Evolutionary conservation across 2,329 filamentous ascomycete species (phyloP), one percentile per base, ranked within the genome.

Genomic region (Falciphora oryzae): DNA sequence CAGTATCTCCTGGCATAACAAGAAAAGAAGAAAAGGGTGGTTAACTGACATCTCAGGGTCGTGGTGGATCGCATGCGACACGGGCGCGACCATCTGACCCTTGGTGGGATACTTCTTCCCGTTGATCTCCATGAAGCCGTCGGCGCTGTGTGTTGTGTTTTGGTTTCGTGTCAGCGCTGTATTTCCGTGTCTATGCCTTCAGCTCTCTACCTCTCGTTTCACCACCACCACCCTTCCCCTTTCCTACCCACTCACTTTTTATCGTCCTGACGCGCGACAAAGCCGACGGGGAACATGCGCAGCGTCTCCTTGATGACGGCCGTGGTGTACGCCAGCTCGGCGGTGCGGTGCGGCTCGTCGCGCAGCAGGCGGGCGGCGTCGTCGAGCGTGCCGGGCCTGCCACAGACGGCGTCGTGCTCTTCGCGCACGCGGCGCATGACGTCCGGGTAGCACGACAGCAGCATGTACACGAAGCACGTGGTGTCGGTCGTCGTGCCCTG

Each of bases 291-390:
- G 67, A 81, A 84, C 44, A 86, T 70, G 13, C 84, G 78, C 25
- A 86, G 73, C 0, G 79, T 75, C 72, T 88, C 85, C 68, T 85
- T 83, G 66, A 85, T 79, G 27, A 85, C 79, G 57, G 83, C 83
- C 13, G 74, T 75, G 3, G 83, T 84, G 70, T 84, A 86, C 0
- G 78, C 76, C n/a, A 57, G 38, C 58, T 64, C 58, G 38, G 25
- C 27, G 22, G 29, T 14, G 38, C 58, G 44, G 16, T 57, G 63
- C 58, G 63, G 58, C 38, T 57, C 32, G 11, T 56, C n/a, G 38
- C 29, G 31, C 35, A 61, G 38, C 31, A 64, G 35, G 57, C 32
- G 27, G n/a, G 25, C 25, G 28, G 59, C 29, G 29, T 11, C 69
- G 57, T 80, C 76, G 4, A 57, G 29, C 58, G 18, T 32, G 25